Percentiles rank a stretch among this genome's conserved stretches.
These are phyloP conservation scores for Calonectria crousiana DNA, from an alignment of 2,329 filamentous ascomycete species.

Conservation along the genomic window DNA sequence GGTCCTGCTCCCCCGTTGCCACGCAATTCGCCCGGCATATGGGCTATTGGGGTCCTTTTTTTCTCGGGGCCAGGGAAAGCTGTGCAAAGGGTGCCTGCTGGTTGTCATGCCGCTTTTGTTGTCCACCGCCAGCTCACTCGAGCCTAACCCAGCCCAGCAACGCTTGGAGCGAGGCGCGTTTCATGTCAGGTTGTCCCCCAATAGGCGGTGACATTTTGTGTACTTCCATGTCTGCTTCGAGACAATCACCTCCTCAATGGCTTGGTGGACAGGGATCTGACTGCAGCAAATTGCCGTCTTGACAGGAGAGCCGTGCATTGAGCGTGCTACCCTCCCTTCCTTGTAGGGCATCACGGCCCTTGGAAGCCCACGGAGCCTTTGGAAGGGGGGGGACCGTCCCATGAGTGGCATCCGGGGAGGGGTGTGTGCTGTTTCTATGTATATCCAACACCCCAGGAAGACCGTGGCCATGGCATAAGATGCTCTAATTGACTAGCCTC, in stretches of 20 bases:
- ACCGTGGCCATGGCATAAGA: slow-evolving; percentile 69
- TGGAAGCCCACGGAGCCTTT: not conserved
- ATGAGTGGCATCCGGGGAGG: slow-evolving; percentile 45
- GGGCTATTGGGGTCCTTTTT: slow-evolving; percentile 30
- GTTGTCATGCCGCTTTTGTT: slow-evolving; percentile 31
- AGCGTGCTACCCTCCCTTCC: slow-evolving; percentile 37
- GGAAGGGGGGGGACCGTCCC: slow-evolving; percentile 21
- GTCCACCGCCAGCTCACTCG: slow-evolving; percentile 41
- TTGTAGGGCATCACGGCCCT: slow-evolving; percentile 35
- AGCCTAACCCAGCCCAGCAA: slow-evolving; percentile 38
- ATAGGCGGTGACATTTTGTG: slow-evolving; percentile 38
- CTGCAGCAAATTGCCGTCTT: slow-evolving; percentile 42
- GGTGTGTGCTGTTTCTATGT: slow-evolving; percentile 59
- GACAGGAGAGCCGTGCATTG: slow-evolving; percentile 36
- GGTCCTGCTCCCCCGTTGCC: slow-evolving; percentile 40
- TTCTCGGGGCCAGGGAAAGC: slow-evolving; percentile 18
- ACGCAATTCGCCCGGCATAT: slow-evolving; percentile 41
- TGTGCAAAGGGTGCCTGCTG: slow-evolving; percentile 33
- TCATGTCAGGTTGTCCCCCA: slow-evolving; percentile 40
- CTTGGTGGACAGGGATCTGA: slow-evolving; percentile 35
- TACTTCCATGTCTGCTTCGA: slow-evolving; percentile 36
- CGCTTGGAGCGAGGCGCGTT: slow-evolving; percentile 44
- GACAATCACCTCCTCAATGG: slow-evolving; percentile 34
- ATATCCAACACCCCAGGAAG: slow-evolving; percentile 57
- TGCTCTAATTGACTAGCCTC: slow-evolving; percentile 68